Evolutionary conservation across 805 yeast species (phyloP).

Genomic region (Cyberlindnera amylophila): DNA sequence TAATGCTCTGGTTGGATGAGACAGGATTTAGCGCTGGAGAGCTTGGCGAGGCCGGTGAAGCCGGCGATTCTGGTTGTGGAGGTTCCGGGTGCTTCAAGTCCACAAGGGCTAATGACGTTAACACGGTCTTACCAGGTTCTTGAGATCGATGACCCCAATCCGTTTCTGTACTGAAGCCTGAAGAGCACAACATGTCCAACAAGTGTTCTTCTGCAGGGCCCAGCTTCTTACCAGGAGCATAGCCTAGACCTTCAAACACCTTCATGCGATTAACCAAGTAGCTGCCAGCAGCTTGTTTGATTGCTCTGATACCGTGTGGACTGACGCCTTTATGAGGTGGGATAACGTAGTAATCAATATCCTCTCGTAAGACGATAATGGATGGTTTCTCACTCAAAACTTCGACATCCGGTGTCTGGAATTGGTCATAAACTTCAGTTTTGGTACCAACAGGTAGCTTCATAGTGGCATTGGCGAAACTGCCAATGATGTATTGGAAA

Average conservation of each 20-base stretch:
- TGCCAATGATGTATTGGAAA: slow-evolving; percentile 74
- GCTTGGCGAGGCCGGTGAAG: slow-evolving; percentile 10
- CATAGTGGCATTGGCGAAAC: slow-evolving; percentile 65
- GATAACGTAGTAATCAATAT: slow-evolving; percentile 87
- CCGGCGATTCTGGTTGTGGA: slow-evolving; percentile 14
- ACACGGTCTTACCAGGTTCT: slow-evolving; percentile 84
- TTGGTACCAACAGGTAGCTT: slow-evolving; percentile 44
- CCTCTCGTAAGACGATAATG: slow-evolving; percentile 88
- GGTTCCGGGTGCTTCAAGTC: slow-evolving; percentile 41
- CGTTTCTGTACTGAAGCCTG: slow-evolving; percentile 69
- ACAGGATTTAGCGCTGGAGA: slow-evolving; percentile 41
- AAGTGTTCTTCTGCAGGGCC: slow-evolving; percentile 94
- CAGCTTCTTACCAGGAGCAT: slow-evolving; percentile 46
- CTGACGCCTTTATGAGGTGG: slow-evolving; percentile 62
- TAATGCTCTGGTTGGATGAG: slow-evolving; percentile 30
- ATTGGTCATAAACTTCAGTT: slow-evolving; percentile 35
- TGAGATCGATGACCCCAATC: slow-evolving; percentile 87
- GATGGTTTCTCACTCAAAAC: slow-evolving; percentile 80
- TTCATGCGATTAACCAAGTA: slow-evolving; percentile 50
- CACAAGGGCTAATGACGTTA: slow-evolving; percentile 75
- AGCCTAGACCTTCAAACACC: slow-evolving; percentile 81
- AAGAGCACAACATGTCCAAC: slow-evolving; percentile 88
- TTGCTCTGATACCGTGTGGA: slow-evolving; percentile 55
- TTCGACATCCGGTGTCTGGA: slow-evolving; percentile 49
- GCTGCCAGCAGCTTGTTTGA: slow-evolving; percentile 74